Base-by-base conservation (phyloP, 345 rosid species). In the Durio zibethinus region DNA sequence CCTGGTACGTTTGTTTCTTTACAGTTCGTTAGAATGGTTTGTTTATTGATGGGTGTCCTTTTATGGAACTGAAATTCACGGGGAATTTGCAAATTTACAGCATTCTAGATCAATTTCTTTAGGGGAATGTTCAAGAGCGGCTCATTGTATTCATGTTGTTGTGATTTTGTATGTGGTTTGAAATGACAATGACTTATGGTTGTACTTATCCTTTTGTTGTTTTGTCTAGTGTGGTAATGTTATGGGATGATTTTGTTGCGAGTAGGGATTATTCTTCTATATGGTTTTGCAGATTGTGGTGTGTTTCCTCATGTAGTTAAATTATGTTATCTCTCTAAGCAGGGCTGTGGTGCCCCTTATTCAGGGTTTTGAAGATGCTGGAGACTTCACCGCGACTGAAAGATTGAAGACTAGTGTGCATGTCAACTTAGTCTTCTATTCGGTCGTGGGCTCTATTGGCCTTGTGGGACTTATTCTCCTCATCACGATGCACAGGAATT, bases 291-390 rank as follows among this genome's bases (percentile, higher is more conserved):
- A 43, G 75, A 69, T 81, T 50, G 53, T 82, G 77, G 79, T 82
- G 73, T 31, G 63, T 79, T 70, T 82, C 82, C 88, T 86, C 88
- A 86, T 83, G 59, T 82, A 65, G 77, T 84, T 81, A 67, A 85
- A 82, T 77, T 81, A 82, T 81, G 80, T 88, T 82, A 86, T 89
- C 85, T 89, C 85, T 88, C 87, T 88, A 87, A 87, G 85, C 97
- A 97, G 99, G 99, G 97, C 96, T 81, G 97, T 90, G 87, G 98
- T 87, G 86, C 98, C 99, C 86, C 97, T 97, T 83, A 89, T 97
- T 78, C 98, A 94, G 96, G 99, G 99, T 88, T 97, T 87, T 67
- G 99, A 97, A 92, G 99, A 94, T 90, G 99, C 98, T 60, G 99
- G 99, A 73, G 99, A 97, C 86, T 97, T 97, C 77, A 88, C 96